Conservation (phyloP, 2,329 filamentous ascomycete species). For the Botryotinia globosa region DNA sequence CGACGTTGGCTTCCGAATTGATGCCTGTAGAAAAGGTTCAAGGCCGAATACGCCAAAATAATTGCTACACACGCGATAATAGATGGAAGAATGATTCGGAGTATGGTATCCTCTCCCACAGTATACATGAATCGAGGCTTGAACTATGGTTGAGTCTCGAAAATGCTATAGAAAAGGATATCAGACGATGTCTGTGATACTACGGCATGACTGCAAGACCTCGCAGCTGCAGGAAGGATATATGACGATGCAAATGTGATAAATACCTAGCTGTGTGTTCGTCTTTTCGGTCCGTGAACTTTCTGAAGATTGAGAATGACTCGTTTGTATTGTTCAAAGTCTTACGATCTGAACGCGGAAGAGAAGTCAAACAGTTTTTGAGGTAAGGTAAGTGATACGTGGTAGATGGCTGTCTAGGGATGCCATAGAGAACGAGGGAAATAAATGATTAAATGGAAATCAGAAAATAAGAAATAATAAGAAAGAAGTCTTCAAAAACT, state of each 20-base stretch:
- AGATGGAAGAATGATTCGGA: slow-evolving; percentile 18
- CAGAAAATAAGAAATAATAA: neutral
- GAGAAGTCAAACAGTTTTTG: slow-evolving; percentile 4
- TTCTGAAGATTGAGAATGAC: neutral
- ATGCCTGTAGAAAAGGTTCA: slow-evolving; percentile 20
- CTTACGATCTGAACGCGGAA: neutral
- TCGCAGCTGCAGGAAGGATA: slow-evolving; percentile 5
- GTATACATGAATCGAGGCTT: slow-evolving; percentile 14
- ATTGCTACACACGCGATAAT: slow-evolving; percentile 18
- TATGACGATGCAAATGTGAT: slow-evolving; percentile 17
- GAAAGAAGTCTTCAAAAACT: neutral
- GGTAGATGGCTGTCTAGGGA: slow-evolving; percentile 10
- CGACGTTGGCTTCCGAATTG: slow-evolving; percentile 21
- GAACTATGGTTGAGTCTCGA: neutral
- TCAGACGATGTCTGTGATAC: slow-evolving; percentile 10
- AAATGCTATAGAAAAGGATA: neutral
- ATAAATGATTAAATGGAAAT: neutral
- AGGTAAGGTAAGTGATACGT: slow-evolving; percentile 11
- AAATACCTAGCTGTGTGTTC: neutral
- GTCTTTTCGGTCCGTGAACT: neutral
- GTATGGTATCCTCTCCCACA: slow-evolving; percentile 15
- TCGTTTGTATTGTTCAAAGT: slow-evolving; percentile 2
- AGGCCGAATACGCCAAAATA: slow-evolving; percentile 16
- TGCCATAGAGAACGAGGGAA: slow-evolving; percentile 12
- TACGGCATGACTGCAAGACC: neutral